phyloP scores from a whole-genome alignment of 441 rosid genomes.

The Croton setiger region DNA sequence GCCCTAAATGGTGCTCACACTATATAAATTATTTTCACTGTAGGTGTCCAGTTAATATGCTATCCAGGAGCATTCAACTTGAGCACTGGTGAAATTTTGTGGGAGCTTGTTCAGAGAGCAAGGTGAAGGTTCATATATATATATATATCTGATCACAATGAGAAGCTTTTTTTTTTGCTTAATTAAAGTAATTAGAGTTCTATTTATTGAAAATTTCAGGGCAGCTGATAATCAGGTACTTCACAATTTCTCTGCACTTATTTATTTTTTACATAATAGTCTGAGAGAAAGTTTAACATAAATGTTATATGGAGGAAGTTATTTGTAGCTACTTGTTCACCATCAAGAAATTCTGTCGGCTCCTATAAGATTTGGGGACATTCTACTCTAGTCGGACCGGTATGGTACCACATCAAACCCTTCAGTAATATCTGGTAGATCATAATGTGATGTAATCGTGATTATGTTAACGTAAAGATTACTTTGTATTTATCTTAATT shows the following conservation, averaged over 20 bases:
- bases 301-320: slow-evolving; percentile 18
- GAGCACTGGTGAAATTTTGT: no score
- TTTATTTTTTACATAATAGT: no score
- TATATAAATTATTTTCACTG: not conserved
- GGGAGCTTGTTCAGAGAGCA: slow-evolving; percentile 28
- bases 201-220: slow-evolving; percentile 15
- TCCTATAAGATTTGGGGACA: slow-evolving; percentile 24
- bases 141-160: no score
- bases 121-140: slow-evolving; percentile 18
- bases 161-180: no score
- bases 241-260: no score
- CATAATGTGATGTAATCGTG: no score
- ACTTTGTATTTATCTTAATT: no score
- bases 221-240: slow-evolving; percentile 32
- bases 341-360: slow-evolving; percentile 27
- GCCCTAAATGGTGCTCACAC: no score
- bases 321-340: slow-evolving; percentile 33
- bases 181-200: not conserved
- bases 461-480: no score
- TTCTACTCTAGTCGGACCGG: no score
- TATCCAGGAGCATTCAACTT: slow-evolving; percentile 37
- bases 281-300: not conserved
- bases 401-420: no score
- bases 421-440: no score
- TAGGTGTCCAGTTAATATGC: slow-evolving; percentile 29